Evolutionary conservation across 2,329 filamentous ascomycete genomes (phyloP).

Genomic region (Aspergillus awamori): DNA sequence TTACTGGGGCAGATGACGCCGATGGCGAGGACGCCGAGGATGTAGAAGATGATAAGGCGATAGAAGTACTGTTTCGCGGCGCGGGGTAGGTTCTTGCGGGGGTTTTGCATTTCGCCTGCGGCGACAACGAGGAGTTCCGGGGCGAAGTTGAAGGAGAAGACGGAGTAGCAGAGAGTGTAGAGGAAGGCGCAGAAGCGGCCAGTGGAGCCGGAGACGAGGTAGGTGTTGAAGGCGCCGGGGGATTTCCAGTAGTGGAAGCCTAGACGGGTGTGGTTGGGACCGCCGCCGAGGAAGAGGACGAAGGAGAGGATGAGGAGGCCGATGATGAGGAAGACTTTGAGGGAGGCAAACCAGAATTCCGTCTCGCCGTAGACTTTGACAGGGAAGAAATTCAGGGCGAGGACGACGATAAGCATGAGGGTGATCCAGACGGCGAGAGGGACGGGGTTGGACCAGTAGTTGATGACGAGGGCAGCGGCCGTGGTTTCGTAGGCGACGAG

Average conservation of each 20-base stretch:
- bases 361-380: slow-evolving; percentile 49
- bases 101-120: slow-evolving; percentile 70
- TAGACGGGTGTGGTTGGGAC: slow-evolving; percentile 68
- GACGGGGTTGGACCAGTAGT: slow-evolving; percentile 55
- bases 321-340: slow-evolving; percentile 11
- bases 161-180: slow-evolving; percentile 71
- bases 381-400: slow-evolving; percentile 58
- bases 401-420: slow-evolving; percentile 57
- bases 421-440: slow-evolving; percentile 60
- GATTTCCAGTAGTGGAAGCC: slow-evolving; percentile 67
- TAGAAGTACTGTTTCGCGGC: slow-evolving; percentile 78
- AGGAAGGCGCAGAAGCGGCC: slow-evolving; percentile 60
- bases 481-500: slow-evolving; percentile 79
- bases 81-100: slow-evolving; percentile 67
- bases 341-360: slow-evolving; percentile 12
- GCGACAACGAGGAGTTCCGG: slow-evolving; percentile 65
- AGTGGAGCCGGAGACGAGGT: slow-evolving; percentile 62
- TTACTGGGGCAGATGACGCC: slow-evolving; percentile 71
- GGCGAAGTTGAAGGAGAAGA: slow-evolving; percentile 62
- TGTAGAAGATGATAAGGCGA: slow-evolving; percentile 74
- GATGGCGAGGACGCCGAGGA: slow-evolving; percentile 69
- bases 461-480: slow-evolving; percentile 57
- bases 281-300: slow-evolving; percentile 77
- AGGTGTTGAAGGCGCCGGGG: slow-evolving; percentile 68
- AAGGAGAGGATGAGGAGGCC: slow-evolving; percentile 63